Evolutionary conservation across 441 rosid genomes (phyloP), one percentile per base, ranked within the genome.

Genomic region (Pelargonium cotyledonis): DNA sequence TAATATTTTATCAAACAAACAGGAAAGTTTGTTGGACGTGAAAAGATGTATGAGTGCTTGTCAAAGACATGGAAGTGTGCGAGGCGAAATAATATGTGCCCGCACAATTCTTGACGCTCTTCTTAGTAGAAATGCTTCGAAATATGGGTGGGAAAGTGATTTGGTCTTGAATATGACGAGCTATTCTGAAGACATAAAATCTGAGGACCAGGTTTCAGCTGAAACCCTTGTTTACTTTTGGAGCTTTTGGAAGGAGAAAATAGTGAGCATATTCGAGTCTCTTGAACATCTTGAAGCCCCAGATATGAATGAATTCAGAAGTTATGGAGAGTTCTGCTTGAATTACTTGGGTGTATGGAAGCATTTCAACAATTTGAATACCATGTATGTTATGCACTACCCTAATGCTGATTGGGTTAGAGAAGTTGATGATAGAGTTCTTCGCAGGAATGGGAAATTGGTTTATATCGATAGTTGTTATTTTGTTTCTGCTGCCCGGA

Each of bases 61-160:
- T 41, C 74, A 51, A 63, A 75, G 63, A 60, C 74, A 73, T 63
- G 70, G 44, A 26, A 74, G 81, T 55, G 40, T 70, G n/a, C 69
- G 72, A 57, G 86, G 86, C 35, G 86, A 84, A 74, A 70, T 77
- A 10, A 15, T 83, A 35, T 76, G 77, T 57, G 66, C 71, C 57
- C 65, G 90, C 57, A 80, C 53, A 66, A 79, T 82, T 78, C 74
- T 86, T 68, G 88, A 86, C 65, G 43, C 16, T 65, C 86, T 78
- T 75, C 57, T 86, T 40, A 11, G 15, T 21, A 16, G 49, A 16
- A 55, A 74, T 72, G 10, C 35, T 63, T 74, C 79, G 0, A 31
- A 72, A 21, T 84, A 75, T 65, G 68, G 4, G 9, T 73, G 74
- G 80, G 81, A 75, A 65, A 76, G 82, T 72, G 77, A 72, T 62